Evolutionary conservation across 2,329 filamentous ascomycete species (phyloP), one percentile per base, ranked within the genome.

Genomic region (Scorias spongiosa): DNA sequence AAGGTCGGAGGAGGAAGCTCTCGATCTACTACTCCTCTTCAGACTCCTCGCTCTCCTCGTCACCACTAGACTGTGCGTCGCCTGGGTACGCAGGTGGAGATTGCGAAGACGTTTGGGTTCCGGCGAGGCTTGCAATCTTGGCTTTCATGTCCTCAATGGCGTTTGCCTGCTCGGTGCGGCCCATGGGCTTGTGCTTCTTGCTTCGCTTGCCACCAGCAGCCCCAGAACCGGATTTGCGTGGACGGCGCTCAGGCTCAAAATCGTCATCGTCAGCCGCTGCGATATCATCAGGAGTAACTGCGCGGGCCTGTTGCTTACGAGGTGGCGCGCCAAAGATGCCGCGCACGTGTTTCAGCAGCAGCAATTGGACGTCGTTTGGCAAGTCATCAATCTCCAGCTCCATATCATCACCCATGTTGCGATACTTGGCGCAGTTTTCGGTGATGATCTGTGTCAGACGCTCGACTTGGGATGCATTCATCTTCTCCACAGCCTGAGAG

Each of bases 401-500:
- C 56, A 78, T 69, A 54, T 77, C 74, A 41, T 75, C 74, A 50
- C 72, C 71, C 50, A 71, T 68, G 55, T 70, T 62, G 29, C 64
- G 59, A 67, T 91, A 70, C 70, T 81, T 70, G 66, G 84, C 67
- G 68, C 84, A 63, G 52, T 93, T 89, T 51, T 77, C 78, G 61
- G 93, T 86, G 58, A 98, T 96, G 49, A 96, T 88, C 47, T 82
- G 78, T 29, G 95, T 84, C 0, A 89, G 86, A 52, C 78, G 77
- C 41, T 80, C 75, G 57, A 94, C 81, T 51, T 85, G 79, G n/a
- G 72, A 70, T 41, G 82, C 81, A 14, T 87, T 80, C 45, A 96
- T 76, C 49, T 80, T 80, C 45, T 44, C 47, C 15, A 56, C 53
- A 2, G 54, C 55, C 37, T 55, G 57, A 1, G 86, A 89, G 46